These are phyloP conservation scores for Thielaviopsis ethacetica DNA, from an alignment of 2,329 filamentous ascomycete genomes.

Conservation along the genomic window DNA sequence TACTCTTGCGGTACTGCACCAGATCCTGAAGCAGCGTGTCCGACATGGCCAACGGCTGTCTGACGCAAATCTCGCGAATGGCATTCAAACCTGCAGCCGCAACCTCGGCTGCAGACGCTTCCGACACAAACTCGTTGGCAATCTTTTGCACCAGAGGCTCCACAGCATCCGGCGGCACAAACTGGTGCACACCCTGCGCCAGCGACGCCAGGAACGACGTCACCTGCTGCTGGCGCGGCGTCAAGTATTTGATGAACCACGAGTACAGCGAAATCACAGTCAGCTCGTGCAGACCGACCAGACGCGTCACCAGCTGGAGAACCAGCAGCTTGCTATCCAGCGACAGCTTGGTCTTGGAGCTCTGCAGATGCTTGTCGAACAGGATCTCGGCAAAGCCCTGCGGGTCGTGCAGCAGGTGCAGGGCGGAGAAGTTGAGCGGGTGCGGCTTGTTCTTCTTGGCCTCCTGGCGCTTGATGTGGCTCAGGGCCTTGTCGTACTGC, in stretches of 20 bases:
- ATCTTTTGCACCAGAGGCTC: constrained; percentile 90
- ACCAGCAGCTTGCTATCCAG: constrained; percentile 84
- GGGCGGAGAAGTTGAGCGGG: constrained; percentile 84
- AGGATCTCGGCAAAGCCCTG: constrained; percentile 84
- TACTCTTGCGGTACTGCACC: constrained; percentile 89
- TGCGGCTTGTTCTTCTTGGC: constrained; percentile 79
- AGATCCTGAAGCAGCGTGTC: constrained; percentile 92
- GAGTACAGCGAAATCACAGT: constrained; percentile 85
- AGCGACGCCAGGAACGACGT: constrained; percentile 86
- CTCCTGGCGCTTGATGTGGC: constrained; percentile 68
- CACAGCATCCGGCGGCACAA: constrained; percentile 82
- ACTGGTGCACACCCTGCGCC: constrained; percentile 77
- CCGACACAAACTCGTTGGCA: constrained; percentile 94
- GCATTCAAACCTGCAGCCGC: constrained; percentile 84
- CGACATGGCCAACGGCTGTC: constrained; percentile 91
- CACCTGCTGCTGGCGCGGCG: constrained; percentile 73
- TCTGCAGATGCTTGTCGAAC: constrained; percentile 83
- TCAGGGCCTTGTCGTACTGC: constrained; percentile 61
- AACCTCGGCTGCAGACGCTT: constrained; percentile 81
- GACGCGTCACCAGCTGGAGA: constrained; percentile 73
- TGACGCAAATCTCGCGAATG: constrained; percentile 82
- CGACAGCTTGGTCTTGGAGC: constrained; percentile 66
- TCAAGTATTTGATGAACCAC: constrained; percentile 88
- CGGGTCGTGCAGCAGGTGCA: constrained; percentile 85
- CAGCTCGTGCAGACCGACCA: constrained; percentile 85